Evolutionary conservation across 805 yeast genomes (phyloP).

Genomic region (Osmozyma mogii): DNA sequence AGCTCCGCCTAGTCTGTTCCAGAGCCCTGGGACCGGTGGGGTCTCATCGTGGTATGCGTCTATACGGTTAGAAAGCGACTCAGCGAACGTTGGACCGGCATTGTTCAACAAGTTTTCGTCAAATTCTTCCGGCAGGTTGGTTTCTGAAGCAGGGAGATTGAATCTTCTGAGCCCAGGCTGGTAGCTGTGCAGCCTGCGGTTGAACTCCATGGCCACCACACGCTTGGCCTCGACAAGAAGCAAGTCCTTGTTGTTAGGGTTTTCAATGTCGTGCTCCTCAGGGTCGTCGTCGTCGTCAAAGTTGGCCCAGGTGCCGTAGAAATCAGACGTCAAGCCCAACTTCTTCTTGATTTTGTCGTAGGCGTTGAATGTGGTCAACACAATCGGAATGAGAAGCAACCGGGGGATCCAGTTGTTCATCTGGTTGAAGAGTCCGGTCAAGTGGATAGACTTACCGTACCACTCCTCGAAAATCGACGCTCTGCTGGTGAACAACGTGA

Average conservation of each 20-base stretch:
- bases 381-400: constrained; percentile 61
- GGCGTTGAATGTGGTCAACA: constrained; percentile 55
- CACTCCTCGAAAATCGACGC: constrained; percentile 58
- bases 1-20: constrained; percentile 22
- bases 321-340: constrained; percentile 29
- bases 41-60: constrained; percentile 13
- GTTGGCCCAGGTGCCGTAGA: constrained; percentile 32
- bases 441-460: constrained; percentile 66
- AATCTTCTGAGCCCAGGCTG: constrained; percentile 19
- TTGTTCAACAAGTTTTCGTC: constrained; percentile 21
- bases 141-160: constrained; percentile 10
- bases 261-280: constrained; percentile 11
- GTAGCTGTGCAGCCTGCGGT: constrained; percentile 14
- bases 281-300: constrained; percentile 27
- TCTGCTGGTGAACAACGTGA: constrained; percentile 53
- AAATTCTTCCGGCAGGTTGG: constrained; percentile 17
- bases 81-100: constrained; percentile 7
- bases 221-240: constrained; percentile 36
- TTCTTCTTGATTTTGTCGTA: constrained; percentile 49
- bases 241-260: constrained; percentile 20
- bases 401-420: constrained; percentile 74
- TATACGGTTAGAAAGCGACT: constrained; percentile 12
- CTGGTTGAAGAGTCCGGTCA: constrained; percentile 65
- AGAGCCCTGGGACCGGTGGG: constrained; percentile 9
- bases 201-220: constrained; percentile 28